Evolutionary conservation across 2,329 filamentous ascomycete species (phyloP), one percentile per base, ranked within the genome.

Genomic region (Chaetomium olivaceum): DNA sequence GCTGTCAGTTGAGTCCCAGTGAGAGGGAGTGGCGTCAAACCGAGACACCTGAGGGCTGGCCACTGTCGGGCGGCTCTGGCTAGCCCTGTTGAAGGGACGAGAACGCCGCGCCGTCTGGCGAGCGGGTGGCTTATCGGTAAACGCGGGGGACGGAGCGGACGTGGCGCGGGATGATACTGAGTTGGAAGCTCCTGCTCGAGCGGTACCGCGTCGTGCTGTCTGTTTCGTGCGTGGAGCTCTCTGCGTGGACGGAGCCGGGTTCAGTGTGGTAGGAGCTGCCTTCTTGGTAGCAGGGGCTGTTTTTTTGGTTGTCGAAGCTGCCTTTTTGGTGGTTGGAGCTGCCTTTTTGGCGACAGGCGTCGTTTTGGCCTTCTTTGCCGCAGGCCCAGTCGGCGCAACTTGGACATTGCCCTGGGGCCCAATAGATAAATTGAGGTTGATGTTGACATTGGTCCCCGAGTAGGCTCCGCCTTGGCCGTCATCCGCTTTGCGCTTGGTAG

Each of bases 401-500:
- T 64, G 65, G 8, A 70, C 25, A 8, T 52, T 56, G 1, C 68
- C 68, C 14, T 62, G 55, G 12, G 67, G 52, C 7, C 65, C 65
- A n/a, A 66, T 58, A 11, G 68, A 68, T 12, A 68, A 2, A 7
- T n/a, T 55, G 31, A 70, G 60, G 33, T 62, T 70, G 52, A 70
- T 60, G 36, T 58, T 66, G 54, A 68, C 52, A 39, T 67, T 65
- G 55, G 55, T 58, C 23, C 61, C 48, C 5, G 67, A 56, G 27
- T 31, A 69, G 21, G 61, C 63, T 29, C 71, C 70, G n/a, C 63
- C 64, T 29, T 72, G 67, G n/a, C 69, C 21, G 23, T 71, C 72
- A 58, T 79, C 80, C 9, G 66, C 67, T 36, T 68, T 69, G 19
- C 66, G 67, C 62, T 69, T 69, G 46, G 12, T 60, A 19, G 62